Evolutionary conservation across 345 rosid genomes (phyloP), one percentile per base, ranked within the genome.

Genomic region (Trapa incisa): DNA sequence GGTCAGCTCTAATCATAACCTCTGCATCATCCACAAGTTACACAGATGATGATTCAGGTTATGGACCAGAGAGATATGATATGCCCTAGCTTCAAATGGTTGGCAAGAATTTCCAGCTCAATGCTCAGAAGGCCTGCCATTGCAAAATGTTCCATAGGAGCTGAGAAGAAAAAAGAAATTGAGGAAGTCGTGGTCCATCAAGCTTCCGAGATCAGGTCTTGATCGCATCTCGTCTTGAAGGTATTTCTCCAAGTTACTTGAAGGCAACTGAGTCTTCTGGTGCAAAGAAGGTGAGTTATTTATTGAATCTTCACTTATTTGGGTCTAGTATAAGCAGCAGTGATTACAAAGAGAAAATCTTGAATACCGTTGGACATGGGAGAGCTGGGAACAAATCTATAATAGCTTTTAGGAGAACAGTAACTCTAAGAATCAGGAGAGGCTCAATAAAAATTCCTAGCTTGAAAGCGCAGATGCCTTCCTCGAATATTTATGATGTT

Each of bases 91-190:
- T 41, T 76, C 50, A 80, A 76, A 78, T 79, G 77, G 66, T 35
- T 84, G 56, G 68, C 82, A 36, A 83, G 84, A 71, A 68, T 80
- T 69, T 72, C 85, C 45, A 86, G 91, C 67, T 68, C 75, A 69
- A 84, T 74, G 69, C 57, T 71, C 68, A 80, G 83, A 75, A 86
- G 83, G 75, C 72, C 81, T 52, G 75, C 70, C 72, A 69, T 73
- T 73, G 84, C 83, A 70, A 85, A 70, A 69, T 37, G 67, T 22
- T 74, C 78, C 48, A 83, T 77, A 65, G 85, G 79, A 72, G 41
- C 62, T 36, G 80, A 80, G 45, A 58, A 56, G 69, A 22, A 81
- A 69, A 74, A 83, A 70, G 47, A 83, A 78, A 70, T 64, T 81
- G 74, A 84, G 68, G 73, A 85, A 79, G 72, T 75, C 78, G 47